Evolutionary conservation across 2,329 filamentous ascomycete genomes (phyloP).

Genomic region (Coleophoma eucalyptorum): DNA sequence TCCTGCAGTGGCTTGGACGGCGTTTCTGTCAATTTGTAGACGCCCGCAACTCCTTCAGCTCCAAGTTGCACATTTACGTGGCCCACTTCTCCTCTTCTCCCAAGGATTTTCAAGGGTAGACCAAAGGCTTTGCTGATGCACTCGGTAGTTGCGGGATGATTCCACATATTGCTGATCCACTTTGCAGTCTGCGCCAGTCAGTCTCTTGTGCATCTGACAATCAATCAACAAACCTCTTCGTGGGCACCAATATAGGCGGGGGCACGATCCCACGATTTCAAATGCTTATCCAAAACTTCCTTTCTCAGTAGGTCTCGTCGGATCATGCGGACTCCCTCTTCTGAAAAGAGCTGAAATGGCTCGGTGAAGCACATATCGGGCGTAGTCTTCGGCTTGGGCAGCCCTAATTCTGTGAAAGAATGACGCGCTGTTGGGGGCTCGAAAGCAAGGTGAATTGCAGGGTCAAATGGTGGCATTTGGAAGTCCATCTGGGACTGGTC

Average conservation of each 20-base stretch:
- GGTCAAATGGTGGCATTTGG: slow-evolving; percentile 4
- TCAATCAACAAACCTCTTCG: slow-evolving; percentile 3
- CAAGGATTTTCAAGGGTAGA: slow-evolving; percentile 5
- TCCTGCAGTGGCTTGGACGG: slow-evolving; percentile 4
- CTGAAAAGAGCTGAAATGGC: slow-evolving; percentile 11
- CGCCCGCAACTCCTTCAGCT: slow-evolving; percentile 4
- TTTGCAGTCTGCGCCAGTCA: slow-evolving; percentile 4
- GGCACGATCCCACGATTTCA: slow-evolving; percentile 7
- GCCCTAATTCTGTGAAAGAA: slow-evolving; percentile 6
- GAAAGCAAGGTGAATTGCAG: slow-evolving; percentile 9
- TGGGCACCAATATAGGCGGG: slow-evolving; percentile 5
- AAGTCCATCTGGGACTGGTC: background rate
- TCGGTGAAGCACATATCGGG: slow-evolving; percentile 10
- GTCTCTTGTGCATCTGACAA: background rate
- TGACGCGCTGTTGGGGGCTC: slow-evolving; percentile 3
- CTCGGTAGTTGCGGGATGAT: slow-evolving; percentile 6
- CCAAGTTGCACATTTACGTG: slow-evolving; percentile 11
- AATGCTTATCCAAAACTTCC: slow-evolving; percentile 10
- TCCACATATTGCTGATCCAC: slow-evolving; percentile 9
- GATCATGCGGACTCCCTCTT: slow-evolving; percentile 10
- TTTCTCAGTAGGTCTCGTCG: slow-evolving; percentile 7
- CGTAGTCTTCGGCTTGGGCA: slow-evolving; percentile 5
- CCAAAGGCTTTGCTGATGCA: slow-evolving; percentile 11
- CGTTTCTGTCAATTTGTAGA: slow-evolving; percentile 7
- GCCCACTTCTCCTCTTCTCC: slow-evolving; percentile 8